Evolutionary conservation across 345 rosid genomes (phyloP).

Genomic region (Eucalyptus curtisii): DNA sequence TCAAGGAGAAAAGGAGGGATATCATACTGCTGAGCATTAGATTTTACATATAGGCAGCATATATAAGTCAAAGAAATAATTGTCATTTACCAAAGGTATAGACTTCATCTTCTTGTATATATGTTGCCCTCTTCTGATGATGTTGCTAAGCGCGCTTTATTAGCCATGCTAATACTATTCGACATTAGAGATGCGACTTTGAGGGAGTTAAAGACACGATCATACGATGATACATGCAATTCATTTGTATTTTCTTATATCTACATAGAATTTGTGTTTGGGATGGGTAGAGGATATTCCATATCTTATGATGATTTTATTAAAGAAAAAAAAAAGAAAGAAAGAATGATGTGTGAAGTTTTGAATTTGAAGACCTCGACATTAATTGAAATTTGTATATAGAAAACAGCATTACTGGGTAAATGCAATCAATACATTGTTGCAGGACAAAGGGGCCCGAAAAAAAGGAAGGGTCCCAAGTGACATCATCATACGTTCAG

Average conservation of each 20-base stretch:
- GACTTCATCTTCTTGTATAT: neutral
- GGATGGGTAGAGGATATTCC: neutral
- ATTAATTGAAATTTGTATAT: neutral
- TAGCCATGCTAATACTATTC: neutral
- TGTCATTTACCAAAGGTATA: neutral
- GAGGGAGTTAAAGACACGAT: neutral
- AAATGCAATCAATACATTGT: neutral
- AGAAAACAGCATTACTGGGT: neutral
- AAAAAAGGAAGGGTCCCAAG: neutral
- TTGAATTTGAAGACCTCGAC: neutral
- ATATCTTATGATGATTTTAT: neutral
- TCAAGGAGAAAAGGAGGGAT: neutral
- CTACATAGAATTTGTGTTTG: neutral
- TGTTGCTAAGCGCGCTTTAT: neutral
- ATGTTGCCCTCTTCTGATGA: neutral
- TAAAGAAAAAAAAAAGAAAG: neutral
- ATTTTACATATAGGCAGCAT: neutral
- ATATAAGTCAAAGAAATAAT: neutral
- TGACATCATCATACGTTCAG: neutral
- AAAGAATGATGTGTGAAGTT: neutral
- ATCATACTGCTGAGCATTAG: neutral
- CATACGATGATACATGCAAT: neutral
- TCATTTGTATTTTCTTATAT: neutral
- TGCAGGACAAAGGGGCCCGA: neutral
- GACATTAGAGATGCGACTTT: neutral